Percentiles rank a stretch among this genome's conserved stretches.
phyloP scores from a whole-genome alignment of 2,329 filamentous ascomycete species.

The Pestalotiopsis sp. region DNA sequence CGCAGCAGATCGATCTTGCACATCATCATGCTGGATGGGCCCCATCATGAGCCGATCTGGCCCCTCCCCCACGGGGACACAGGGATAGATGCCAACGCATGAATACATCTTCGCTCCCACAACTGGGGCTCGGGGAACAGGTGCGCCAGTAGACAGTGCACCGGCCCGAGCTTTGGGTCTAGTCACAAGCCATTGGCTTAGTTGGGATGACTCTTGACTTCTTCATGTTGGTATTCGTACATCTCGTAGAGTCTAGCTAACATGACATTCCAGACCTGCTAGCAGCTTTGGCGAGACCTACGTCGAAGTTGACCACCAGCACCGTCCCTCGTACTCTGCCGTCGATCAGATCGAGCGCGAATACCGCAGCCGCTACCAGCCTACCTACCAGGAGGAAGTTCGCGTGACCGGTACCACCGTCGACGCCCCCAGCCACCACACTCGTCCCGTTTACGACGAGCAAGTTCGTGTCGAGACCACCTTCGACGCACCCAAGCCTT shows the following conservation, averaged over 20 bases:
- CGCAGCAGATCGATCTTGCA: not conserved
- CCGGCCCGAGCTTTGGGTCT: not conserved
- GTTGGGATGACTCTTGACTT: not conserved
- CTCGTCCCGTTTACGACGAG: constrained; percentile 35
- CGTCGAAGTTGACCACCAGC: constrained; percentile 65
- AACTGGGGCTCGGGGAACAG: not conserved
- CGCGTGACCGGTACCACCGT: constrained; percentile 28
- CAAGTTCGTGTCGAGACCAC: constrained; percentile 39
- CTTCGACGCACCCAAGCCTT: constrained; percentile 47
- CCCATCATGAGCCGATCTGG: not conserved
- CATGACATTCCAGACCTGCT: constrained; percentile 32
- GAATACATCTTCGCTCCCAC: not conserved
- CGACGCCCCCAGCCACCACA: constrained; percentile 23
- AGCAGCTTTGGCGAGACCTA: constrained; percentile 61
- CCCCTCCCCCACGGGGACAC: not conserved
- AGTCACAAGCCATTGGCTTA: not conserved
- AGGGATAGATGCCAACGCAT: not conserved
- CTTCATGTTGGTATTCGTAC: no score
- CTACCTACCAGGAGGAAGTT: constrained; percentile 42
- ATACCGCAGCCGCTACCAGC: constrained; percentile 65
- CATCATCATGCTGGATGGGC: not conserved
- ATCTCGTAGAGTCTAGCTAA: constrained; percentile 22
- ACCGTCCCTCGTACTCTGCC: constrained; percentile 49
- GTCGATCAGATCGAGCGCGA: constrained; percentile 69
- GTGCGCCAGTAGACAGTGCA: not conserved